These are phyloP conservation scores for Sporisorium reilianum DNA, from an alignment of 1,284 basidiomycete species.

Conservation along the genomic window DNA sequence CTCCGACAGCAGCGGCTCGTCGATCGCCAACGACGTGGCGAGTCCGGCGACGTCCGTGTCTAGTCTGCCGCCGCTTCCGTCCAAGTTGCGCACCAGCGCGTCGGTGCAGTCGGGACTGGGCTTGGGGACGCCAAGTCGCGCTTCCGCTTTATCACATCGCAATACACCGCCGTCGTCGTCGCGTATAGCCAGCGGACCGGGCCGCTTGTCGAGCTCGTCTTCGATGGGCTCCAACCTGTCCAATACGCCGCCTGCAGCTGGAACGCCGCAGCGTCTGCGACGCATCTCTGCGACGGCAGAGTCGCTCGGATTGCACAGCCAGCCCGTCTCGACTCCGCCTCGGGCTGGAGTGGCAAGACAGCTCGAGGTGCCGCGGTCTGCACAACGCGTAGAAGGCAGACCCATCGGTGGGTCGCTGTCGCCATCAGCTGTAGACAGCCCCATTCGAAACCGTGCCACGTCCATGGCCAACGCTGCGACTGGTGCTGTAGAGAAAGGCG, in stretches of 20 bases:
- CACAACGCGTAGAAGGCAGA: constrained; percentile 14
- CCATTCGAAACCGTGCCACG: constrained; percentile 41
- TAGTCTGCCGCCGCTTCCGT: constrained; percentile 29
- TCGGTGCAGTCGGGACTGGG: constrained; percentile 42
- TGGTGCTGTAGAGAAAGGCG: constrained; percentile 40
- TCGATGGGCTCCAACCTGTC: constrained; percentile 37
- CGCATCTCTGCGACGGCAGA: constrained; percentile 49
- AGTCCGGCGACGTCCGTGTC: constrained; percentile 37
- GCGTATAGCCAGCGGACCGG: constrained; percentile 39
- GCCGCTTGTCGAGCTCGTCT: constrained; percentile 41
- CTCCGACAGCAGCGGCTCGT: constrained; percentile 40
- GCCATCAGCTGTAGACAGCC: constrained; percentile 29
- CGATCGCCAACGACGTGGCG: constrained; percentile 25
- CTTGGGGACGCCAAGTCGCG: constrained; percentile 41
- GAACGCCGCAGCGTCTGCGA: constrained; percentile 22
- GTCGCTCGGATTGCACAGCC: constrained; percentile 27
- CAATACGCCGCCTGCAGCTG: constrained; percentile 43
- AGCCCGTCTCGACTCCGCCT: constrained; percentile 35
- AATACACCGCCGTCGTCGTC: constrained; percentile 20
- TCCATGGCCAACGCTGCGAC: constrained; percentile 38
- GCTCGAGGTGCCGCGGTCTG: constrained; percentile 24
- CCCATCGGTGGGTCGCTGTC: constrained; percentile 13
- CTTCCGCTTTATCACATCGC: constrained; percentile 18
- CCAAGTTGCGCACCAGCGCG: constrained; percentile 30
- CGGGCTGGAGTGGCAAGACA: constrained; percentile 23